Evolutionary conservation across 345 rosid species (phyloP), one percentile per base, ranked within the genome.

Genomic region (Citrus cavaleriei): DNA sequence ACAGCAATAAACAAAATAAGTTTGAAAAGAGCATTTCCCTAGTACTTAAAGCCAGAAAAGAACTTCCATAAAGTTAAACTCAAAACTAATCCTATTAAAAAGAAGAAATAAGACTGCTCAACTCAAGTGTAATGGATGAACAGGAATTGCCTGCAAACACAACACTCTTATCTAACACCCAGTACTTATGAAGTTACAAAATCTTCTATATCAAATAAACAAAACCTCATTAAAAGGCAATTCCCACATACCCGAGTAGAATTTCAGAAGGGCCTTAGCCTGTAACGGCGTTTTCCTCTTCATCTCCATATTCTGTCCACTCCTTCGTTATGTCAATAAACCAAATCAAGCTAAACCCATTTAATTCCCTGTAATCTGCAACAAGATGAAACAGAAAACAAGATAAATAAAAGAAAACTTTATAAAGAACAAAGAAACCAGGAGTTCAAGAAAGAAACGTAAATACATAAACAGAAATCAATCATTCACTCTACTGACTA

Each of bases 211-310:
- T 12, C 35, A 40, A 25, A 64, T 21, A 62, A 42, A 37, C 38
- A 58, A 77, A 49, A 32, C 22, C 3, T 22, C 2, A 57, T 4
- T 19, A 19, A 27, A 32, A 72, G 28, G 61, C 25, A 24, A 22
- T 5, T 30, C 38, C 57, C 69, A 49, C 61, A 7, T 35, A 94
- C 98, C 93, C 62, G 86, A 83, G 84, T 89, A 95, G 75, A 89
- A 86, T 62, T 79, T 76, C 83, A 89, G 91, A 51, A 96, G 97
- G 62, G 93, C 89, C 83, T 88, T 82, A 85, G 90, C 88, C 87
- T 92, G 98, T 57, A 73, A 80, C 25, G 89, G 85, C 25, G 97
- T 86, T 86, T 96, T 94, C 83, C 86, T 94, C 92, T 88, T 92
- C 86, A 82, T 86, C 57, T 87, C 87, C 78, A 80, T 72, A 12